Percentiles rank a stretch among this genome's conserved stretches.
Evolutionary conservation across 164 flowering plant genomes (phyloP).

Genomic region (Pachysandra terminalis): DNA sequence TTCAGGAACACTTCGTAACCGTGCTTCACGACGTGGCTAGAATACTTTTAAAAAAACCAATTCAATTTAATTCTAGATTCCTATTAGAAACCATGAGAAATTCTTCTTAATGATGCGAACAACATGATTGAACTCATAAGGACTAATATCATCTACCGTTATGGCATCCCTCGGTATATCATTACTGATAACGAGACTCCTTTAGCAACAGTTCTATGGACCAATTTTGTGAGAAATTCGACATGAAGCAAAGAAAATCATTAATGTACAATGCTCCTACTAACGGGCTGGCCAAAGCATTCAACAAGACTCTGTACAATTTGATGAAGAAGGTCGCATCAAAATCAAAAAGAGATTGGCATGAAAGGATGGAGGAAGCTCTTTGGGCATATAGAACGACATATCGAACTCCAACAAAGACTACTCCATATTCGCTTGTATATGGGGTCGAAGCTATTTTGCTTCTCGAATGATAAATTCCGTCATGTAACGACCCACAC

Average conservation of each 20-base stretch:
- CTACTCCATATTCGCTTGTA: slow-evolving; percentile 15
- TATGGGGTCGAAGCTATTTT: slow-evolving; percentile 2
- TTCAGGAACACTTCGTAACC: too few species aligned
- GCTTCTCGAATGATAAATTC: slow-evolving; percentile 3
- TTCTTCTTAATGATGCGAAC: too few species aligned
- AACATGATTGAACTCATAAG: too few species aligned
- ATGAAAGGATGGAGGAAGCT: slow-evolving; percentile 12
- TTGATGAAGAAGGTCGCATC: slow-evolving; percentile 7
- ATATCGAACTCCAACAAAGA: slow-evolving; percentile 8
- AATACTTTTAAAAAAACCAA: too few species aligned
- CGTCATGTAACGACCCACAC: too few species aligned
- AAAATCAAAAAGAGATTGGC: slow-evolving; percentile 7
- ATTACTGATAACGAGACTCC: neutral
- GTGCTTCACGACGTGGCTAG: too few species aligned
- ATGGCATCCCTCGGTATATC: too few species aligned
- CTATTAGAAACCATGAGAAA: too few species aligned
- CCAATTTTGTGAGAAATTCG: slow-evolving; percentile 6
- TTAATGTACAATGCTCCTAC: slow-evolving; percentile 16
- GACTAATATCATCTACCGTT: too few species aligned
- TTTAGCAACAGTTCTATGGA: slow-evolving; percentile 1
- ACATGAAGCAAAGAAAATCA: slow-evolving; percentile 6
- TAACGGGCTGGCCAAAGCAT: slow-evolving; percentile 11
- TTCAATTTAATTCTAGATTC: too few species aligned
- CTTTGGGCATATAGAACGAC: slow-evolving; percentile 13
- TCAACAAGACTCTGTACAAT: slow-evolving; percentile 11